Evolutionary conservation across 176 grass and related monocot species (phyloP), one percentile per base, ranked within the genome.

Genomic region (Pontederia paniculata): DNA sequence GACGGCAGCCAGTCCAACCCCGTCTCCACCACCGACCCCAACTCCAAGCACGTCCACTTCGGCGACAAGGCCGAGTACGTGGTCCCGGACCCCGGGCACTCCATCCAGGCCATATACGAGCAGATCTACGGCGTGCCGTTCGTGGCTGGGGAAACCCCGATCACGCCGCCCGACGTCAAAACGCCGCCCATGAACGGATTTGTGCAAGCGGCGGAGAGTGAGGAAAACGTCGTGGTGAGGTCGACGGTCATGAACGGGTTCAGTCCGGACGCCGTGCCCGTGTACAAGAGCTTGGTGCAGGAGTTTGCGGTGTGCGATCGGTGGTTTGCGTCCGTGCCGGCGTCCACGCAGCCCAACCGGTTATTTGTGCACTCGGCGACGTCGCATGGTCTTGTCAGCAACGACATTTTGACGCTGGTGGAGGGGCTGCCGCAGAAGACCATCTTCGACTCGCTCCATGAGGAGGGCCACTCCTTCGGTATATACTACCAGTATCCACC

Each of bases 271-370:
- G 72, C 84, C 8, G 81, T 95, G 45, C 84, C 89, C n/a, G 84
- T 95, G 11, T 88, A 95, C 74, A 73, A 86, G 50, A 75, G 73
- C 23, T 78, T 95, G 17, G 74, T 76, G 6, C 8, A 6, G 17
- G 67, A 84, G 76, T 84, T 94, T 62, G 77, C 81, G 48, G 82
- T 85, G 25, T 90, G 86, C 67, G 78, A 82, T 62, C 68, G 75
- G 11, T 90, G 87, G 87, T 90, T 85, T 44, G 81, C 87, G n/a
- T 82, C 87, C 1, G 69, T 76, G 37, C 86, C 86, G 56, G 67
- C 86, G 71, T 95, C 89, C 6, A 95, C 89, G 63, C 89, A 95
- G 75, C 89, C 89, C 44, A 94, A 94, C 75, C 68, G 89, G 4
- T 45, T 76, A 23, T 90, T 78, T 45, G 75, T 90, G 44, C 86